Base-by-base conservation (phyloP, 1,284 basidiomycete species). In the Cryptococcus sp. region DNA sequence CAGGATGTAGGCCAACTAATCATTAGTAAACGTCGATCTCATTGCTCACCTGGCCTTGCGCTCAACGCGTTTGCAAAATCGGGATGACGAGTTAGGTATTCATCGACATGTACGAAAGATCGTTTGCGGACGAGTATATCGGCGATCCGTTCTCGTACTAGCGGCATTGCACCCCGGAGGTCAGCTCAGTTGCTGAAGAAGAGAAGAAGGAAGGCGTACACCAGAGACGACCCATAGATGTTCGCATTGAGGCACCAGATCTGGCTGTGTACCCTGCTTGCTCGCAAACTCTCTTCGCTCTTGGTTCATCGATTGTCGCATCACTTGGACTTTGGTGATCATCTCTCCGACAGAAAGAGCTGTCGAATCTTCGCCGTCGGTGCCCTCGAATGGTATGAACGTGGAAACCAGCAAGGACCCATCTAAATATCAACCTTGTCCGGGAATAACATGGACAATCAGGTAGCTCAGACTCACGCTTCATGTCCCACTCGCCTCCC, bases 171-270 rank as follows among this genome's bases (percentile, higher is more conserved):
- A 16, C 70, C 68, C 67, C 68, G 49, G 3, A 52, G 39, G 18
- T 7, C 37, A 16, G 11, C 21, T 55, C 46, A 43, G 37, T 28
- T 18, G 32, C 50, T 2, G 32, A 34, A 34, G 32, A 9, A 9
- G 32, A 34, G 9, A n/a, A n/a, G 7, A 39, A 39, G 16, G 19
- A 22, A 16, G 14, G 60, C 64, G 60, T 42, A 70, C 68, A 14
- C 70, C 72, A 3, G 67, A 71, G 7, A 74, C 70, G 32, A 69
- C 67, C 74, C 74, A 76, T 32, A 76, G 62, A 56, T 76, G 74
- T 53, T 73, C 65, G 53, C 68, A 68, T n/a, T 63, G 67, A 14
- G 69, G 69, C 14, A 74, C 39, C 23, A 65, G 52, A 2, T 59
- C 52, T 4, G 60, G 47, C 47, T 66, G 45, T 18, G 37, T 50